A percentile compares a stretch with the other conserved stretches of the same genome.
These are phyloP conservation scores for Fusarium sp. DNA, from an alignment of 2,329 filamentous ascomycete species.

Conservation along the genomic window DNA sequence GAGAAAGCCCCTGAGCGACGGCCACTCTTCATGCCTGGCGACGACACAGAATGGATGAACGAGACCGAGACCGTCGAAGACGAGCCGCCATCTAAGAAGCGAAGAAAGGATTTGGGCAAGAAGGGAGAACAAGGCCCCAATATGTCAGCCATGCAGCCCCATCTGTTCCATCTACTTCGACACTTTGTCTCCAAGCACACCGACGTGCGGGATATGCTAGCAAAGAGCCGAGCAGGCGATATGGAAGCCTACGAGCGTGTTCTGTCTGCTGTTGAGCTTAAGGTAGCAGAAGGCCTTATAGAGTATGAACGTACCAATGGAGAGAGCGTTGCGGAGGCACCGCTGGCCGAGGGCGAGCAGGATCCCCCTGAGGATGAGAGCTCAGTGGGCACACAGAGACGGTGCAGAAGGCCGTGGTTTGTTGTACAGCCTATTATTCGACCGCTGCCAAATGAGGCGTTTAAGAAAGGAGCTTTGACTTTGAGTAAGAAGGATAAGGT, in stretches of 20 bases:
- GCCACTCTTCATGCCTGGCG: slow-evolving; percentile 78
- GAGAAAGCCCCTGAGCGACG: slow-evolving; percentile 72
- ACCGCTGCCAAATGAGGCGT: slow-evolving; percentile 86
- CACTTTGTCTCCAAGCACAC: slow-evolving; percentile 84
- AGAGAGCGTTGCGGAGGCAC: slow-evolving; percentile 57
- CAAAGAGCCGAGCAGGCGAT: slow-evolving; percentile 74
- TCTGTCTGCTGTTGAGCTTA: slow-evolving; percentile 78
- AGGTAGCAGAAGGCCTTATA: slow-evolving; percentile 76
- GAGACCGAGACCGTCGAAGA: slow-evolving; percentile 50
- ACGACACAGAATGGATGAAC: slow-evolving; percentile 60
- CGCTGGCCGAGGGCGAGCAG: slow-evolving; percentile 45
- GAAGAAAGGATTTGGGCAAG: slow-evolving; percentile 54
- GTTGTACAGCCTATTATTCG: slow-evolving; percentile 88
- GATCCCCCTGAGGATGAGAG: slow-evolving; percentile 62
- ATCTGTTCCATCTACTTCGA: slow-evolving; percentile 91
- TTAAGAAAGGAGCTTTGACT: slow-evolving; percentile 81
- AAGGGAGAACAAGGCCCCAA: slow-evolving; percentile 66
- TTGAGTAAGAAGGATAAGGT: slow-evolving; percentile 76
- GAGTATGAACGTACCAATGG: slow-evolving; percentile 70
- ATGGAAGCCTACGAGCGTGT: slow-evolving; percentile 82
- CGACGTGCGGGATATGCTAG: slow-evolving; percentile 86
- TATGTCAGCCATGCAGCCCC: slow-evolving; percentile 84
- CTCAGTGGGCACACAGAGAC: slow-evolving; percentile 74
- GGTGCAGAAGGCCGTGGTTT: slow-evolving; percentile 85
- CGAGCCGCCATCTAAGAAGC: slow-evolving; percentile 64